These are phyloP conservation scores for Diaporthe ilicicola DNA, from an alignment of 2,329 filamentous ascomycete genomes.

Conservation along the genomic window DNA sequence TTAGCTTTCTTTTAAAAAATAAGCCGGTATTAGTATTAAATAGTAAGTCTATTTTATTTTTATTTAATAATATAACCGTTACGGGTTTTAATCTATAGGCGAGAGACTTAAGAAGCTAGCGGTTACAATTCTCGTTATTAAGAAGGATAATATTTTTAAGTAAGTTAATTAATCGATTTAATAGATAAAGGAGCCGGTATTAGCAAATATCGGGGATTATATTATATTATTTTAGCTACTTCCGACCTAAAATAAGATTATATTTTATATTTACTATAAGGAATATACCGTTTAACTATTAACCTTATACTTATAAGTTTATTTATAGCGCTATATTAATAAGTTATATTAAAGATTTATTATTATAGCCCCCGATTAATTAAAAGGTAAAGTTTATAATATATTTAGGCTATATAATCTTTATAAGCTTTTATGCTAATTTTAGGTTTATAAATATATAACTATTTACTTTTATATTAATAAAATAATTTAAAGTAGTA, in stretches of 20 bases:
- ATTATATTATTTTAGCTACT: neutral
- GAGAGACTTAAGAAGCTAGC: too few relatives aligned
- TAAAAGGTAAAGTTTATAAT: neutral
- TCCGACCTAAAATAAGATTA: neutral
- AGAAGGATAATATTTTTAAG: neutral
- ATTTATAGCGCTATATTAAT: neutral
- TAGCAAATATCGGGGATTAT: too few relatives aligned
- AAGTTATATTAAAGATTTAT: neutral
- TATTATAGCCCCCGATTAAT: neutral
- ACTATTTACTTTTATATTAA: neutral
- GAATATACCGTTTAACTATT: too few relatives aligned
- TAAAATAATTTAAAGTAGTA: too few relatives aligned
- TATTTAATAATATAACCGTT: too few relatives aligned
- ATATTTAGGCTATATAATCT: neutral
- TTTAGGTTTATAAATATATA: constrained; percentile 7
- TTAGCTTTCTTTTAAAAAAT: too few relatives aligned
- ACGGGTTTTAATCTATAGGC: too few relatives aligned
- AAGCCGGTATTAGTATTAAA: too few relatives aligned
- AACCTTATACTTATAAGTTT: neutral
- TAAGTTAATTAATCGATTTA: neutral
- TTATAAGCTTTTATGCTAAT: neutral
- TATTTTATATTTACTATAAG: constrained; percentile 2
- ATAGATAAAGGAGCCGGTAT: neutral
- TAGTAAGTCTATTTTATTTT: too few relatives aligned
- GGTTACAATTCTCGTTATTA: too few relatives aligned